Base-by-base conservation (phyloP, 2,329 filamentous ascomycete species). In the Alternaria alternata region DNA sequence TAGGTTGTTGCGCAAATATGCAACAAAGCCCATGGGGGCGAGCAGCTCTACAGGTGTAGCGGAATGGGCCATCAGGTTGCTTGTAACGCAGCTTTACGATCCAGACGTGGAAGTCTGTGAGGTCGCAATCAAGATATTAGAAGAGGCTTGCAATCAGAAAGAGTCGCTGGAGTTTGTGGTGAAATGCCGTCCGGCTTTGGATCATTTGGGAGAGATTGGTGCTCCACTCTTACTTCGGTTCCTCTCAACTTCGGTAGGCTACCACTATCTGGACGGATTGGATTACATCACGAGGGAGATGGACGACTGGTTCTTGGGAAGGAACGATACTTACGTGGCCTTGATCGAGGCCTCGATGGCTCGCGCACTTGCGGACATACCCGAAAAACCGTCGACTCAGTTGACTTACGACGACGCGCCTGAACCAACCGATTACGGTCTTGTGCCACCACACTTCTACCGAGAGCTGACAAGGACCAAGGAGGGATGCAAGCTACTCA, bases 241-340 rank as follows among this genome's bases (percentile, higher is more conserved):
- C 78, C 79, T 99, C 54, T 97, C 94, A 0, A 98, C 94, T 0
- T 97, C 94, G 3, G 94, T 97, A 58, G 95, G 95, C 51, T 99
- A 99, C 74, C 94, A 98, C 78, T 99, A 99, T 78, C 85, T 99
- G 6, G 93, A 98, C 74, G 95, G 94, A 0, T 84, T 99, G 43
- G 96, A 99, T 81, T 99, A 99, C 76, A 99, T 99, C 78, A 97
- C 94, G 63, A 95, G 96, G 75, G 96, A 99, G 78, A 99, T 99
- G 95, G 95, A 99, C 69, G 96, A 99, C 80, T 99, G 95, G 95
- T 99, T 98, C 75, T 84, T 99, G 18, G 95, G 95, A 14, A 89
- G 95, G 44, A 99, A 99, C 74, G 94, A 99, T 76, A 90, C 89
- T n/a, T 99, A 99, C 68, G 95, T 99, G 51, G 87, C 89, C 38